Evolutionary conservation across 495 filamentous ascomycete genomes (phyloP).

Genomic region (Elasticomyces elasticus): DNA sequence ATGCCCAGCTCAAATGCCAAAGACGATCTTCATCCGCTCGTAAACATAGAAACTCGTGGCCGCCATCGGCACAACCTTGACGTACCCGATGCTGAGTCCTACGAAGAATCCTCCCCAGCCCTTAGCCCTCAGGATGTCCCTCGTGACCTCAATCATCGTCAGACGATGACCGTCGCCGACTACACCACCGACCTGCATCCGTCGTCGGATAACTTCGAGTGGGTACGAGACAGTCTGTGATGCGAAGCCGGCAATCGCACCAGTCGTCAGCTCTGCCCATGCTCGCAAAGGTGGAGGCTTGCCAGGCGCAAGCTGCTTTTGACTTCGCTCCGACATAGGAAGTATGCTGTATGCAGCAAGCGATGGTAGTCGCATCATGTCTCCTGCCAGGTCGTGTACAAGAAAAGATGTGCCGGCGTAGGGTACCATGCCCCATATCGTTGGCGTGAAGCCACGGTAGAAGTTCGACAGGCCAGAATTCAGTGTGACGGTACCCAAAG

Average conservation of each 20-base stretch:
- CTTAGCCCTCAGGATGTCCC: constrained; percentile 59
- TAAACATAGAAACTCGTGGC: constrained; percentile 75
- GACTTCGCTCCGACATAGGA: constrained; percentile 34
- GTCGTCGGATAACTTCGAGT: constrained; percentile 77
- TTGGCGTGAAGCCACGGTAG: constrained; percentile 86
- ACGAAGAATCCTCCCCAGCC: constrained; percentile 84
- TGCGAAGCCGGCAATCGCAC: constrained; percentile 74
- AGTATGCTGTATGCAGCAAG: constrained; percentile 61
- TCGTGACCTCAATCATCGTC: constrained; percentile 66
- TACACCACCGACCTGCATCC: constrained; percentile 94
- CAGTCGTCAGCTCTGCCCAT: constrained; percentile 77
- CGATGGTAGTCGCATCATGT: constrained; percentile 58
- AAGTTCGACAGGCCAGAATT: constrained; percentile 73
- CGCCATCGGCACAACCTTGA: constrained; percentile 85
- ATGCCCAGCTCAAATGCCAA: constrained; percentile 50
- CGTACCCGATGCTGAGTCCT: constrained; percentile 85
- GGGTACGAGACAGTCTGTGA: constrained; percentile 90
- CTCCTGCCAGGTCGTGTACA: constrained; percentile 78
- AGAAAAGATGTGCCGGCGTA: constrained; percentile 98
- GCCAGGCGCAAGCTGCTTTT: constrained; percentile 35
- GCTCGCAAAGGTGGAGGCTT: constrained; percentile 56
- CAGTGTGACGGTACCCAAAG: constrained; percentile 41
- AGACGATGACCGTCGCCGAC: constrained; percentile 79
- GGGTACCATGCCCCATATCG: constrained; percentile 84
- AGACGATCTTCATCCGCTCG: constrained; percentile 63